phyloP scores from a whole-genome alignment of 768 basidiomycete genomes.

The Boletus subparvulus region DNA sequence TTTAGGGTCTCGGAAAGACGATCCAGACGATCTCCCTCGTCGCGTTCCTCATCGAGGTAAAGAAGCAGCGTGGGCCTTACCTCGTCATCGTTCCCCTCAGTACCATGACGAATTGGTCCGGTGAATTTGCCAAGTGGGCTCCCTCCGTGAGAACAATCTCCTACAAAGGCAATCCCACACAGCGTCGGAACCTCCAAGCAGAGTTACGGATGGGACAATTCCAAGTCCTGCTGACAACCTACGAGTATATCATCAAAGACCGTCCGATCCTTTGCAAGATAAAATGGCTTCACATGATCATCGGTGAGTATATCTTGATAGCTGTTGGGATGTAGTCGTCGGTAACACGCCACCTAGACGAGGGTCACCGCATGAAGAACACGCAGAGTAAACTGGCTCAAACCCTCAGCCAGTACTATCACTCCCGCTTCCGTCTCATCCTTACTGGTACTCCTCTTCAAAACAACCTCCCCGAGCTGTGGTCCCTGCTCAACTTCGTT shows the following conservation, averaged over 20 bases:
- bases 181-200: conserved; percentile 73
- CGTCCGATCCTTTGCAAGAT: conserved; percentile 86
- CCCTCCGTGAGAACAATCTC: conserved; percentile 75
- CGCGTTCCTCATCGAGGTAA: conserved; percentile 88
- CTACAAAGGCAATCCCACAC: conserved; percentile 89
- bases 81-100: conserved; percentile 94
- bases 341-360: conserved; percentile 49
- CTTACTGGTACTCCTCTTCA: conserved; percentile 95
- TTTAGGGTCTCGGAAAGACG: conserved; percentile 90
- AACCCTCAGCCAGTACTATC: conserved; percentile 89
- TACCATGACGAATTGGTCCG: conserved; percentile 96
- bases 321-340: neutral
- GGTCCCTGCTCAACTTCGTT: conserved; percentile 94
- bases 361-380: conserved; percentile 99
- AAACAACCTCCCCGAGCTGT: conserved; percentile 95
- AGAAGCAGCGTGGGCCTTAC: conserved; percentile 90
- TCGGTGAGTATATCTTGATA: conserved; percentile 49
- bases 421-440: conserved; percentile 90
- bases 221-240: conserved; percentile 92
- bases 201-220: conserved; percentile 81
- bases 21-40: conserved; percentile 95
- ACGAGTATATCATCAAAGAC: conserved; percentile 98
- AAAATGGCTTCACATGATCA: conserved; percentile 98
- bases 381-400: conserved; percentile 86
- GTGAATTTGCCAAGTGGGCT: conserved; percentile 98